phyloP scores from a whole-genome alignment of 345 rosid genomes.

The Durio zibethinus region DNA sequence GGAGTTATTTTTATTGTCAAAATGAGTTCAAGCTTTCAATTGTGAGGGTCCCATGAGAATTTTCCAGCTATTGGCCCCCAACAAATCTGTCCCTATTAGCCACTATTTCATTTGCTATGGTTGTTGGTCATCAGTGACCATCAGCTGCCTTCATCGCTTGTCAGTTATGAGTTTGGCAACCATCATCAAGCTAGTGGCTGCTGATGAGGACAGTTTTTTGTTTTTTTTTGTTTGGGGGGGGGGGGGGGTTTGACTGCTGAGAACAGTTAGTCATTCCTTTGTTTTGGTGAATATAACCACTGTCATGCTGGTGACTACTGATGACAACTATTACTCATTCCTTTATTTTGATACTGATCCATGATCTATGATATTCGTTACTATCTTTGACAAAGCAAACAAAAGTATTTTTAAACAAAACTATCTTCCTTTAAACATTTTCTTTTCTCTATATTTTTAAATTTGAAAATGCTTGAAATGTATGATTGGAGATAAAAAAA shows the following conservation, averaged over 20 bases:
- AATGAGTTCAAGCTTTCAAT: neutral
- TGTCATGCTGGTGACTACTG: neutral
- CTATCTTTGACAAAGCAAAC: neutral
- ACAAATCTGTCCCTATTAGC: neutral
- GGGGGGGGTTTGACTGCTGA: neutral
- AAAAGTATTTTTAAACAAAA: neutral
- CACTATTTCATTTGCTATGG: neutral
- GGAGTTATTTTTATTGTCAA: neutral
- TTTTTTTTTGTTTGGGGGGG: neutral
- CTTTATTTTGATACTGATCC: neutral
- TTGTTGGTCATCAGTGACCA: neutral
- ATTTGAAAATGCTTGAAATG: neutral
- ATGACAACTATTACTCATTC: neutral
- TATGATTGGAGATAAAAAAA: neutral
- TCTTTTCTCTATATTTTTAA: neutral
- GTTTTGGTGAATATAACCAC: neutral
- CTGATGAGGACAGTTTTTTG: neutral
- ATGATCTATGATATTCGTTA: neutral
- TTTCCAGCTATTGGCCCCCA: neutral
- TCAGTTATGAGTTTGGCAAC: neutral
- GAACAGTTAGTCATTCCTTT: neutral
- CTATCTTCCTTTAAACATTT: neutral
- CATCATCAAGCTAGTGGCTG: neutral
- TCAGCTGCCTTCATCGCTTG: neutral
- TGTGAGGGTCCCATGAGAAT: neutral